Percentiles rank a stretch among this genome's conserved stretches.
Evolutionary conservation across 495 filamentous ascomycete genomes (phyloP).

Genomic region (Hypoxylon fuscum): DNA sequence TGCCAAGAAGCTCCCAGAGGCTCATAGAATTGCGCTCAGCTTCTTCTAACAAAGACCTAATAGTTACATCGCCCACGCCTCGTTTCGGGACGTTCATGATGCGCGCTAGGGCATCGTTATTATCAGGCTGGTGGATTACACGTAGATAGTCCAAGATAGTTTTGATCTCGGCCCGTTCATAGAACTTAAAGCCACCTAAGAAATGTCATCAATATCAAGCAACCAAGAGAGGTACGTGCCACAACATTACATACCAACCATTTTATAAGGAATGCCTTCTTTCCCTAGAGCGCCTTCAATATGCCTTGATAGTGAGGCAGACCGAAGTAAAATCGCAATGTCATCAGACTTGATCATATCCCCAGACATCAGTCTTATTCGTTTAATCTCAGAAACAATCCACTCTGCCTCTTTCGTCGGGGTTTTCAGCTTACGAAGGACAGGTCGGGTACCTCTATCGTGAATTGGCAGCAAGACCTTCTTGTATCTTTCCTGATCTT

Average conservation of each 20-base stretch:
- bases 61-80: slow-evolving; percentile 82
- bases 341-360: slow-evolving; percentile 77
- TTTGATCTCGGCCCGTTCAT: slow-evolving; percentile 92
- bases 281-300: slow-evolving; percentile 87
- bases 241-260: slow-evolving; percentile 71
- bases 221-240: background rate
- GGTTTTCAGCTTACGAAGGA: slow-evolving; percentile 80
- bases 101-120: slow-evolving; percentile 86
- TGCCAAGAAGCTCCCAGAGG: slow-evolving; percentile 77
- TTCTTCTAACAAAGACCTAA: slow-evolving; percentile 75
- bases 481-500: slow-evolving; percentile 80
- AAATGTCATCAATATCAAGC: slow-evolving; percentile 2
- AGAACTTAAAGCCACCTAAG: slow-evolving; percentile 80
- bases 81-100: slow-evolving; percentile 88
- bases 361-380: slow-evolving; percentile 75
- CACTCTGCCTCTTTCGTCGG: slow-evolving; percentile 81
- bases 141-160: slow-evolving; percentile 88
- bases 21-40: slow-evolving; percentile 73
- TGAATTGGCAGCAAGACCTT: slow-evolving; percentile 86
- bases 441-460: slow-evolving; percentile 79
- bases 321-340: slow-evolving; percentile 86
- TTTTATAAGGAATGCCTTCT: slow-evolving; percentile 87
- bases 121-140: slow-evolving; percentile 83
- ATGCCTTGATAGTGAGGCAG: slow-evolving; percentile 81
- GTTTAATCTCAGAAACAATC: slow-evolving; percentile 87